These are phyloP conservation scores for Iodosphaeria phyllophila DNA, from an alignment of 2,329 filamentous ascomycete genomes.

Conservation along the genomic window DNA sequence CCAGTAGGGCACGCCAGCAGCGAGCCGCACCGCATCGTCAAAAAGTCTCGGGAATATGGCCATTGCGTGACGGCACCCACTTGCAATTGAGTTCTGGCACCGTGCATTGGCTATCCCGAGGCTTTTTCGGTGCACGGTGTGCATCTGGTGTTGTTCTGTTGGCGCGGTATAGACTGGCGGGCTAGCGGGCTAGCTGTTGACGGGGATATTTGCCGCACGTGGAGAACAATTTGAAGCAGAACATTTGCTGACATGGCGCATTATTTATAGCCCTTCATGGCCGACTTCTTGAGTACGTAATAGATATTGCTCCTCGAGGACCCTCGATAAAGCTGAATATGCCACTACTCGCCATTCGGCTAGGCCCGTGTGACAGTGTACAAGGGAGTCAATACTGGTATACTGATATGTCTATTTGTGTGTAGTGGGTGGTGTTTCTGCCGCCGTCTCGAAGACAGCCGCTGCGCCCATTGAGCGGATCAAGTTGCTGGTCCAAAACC, in stretches of 20 bases:
- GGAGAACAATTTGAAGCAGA: too few species aligned
- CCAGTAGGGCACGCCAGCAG: too few species aligned
- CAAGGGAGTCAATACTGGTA: too few species aligned
- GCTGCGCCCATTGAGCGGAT: slow-evolving; percentile 99
- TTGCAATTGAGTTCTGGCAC: too few species aligned
- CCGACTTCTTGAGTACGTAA: slow-evolving; percentile 98
- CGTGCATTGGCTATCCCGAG: too few species aligned
- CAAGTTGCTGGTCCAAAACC: slow-evolving; percentile 99
- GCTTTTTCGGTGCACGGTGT: too few species aligned
- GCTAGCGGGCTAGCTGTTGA: too few species aligned
- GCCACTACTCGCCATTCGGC: slow-evolving; percentile 1
- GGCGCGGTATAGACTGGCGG: slow-evolving; percentile 3
- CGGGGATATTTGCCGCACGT: too few species aligned
- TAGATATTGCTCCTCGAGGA: neutral
- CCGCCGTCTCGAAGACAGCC: slow-evolving; percentile 99
- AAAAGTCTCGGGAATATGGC: too few species aligned
- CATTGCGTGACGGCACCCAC: too few species aligned
- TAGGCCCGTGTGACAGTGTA: too few species aligned
- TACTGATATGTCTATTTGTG: slow-evolving; percentile 7
- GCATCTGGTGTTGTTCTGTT: neutral
- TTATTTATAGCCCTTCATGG: slow-evolving; percentile 60
- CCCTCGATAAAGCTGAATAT: neutral
- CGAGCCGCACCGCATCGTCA: too few species aligned
- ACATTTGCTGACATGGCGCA: slow-evolving; percentile 19
- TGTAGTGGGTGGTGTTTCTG: slow-evolving; percentile 97